phyloP scores from a whole-genome alignment of 306 rosid genomes.

The Prunus campanulata region DNA sequence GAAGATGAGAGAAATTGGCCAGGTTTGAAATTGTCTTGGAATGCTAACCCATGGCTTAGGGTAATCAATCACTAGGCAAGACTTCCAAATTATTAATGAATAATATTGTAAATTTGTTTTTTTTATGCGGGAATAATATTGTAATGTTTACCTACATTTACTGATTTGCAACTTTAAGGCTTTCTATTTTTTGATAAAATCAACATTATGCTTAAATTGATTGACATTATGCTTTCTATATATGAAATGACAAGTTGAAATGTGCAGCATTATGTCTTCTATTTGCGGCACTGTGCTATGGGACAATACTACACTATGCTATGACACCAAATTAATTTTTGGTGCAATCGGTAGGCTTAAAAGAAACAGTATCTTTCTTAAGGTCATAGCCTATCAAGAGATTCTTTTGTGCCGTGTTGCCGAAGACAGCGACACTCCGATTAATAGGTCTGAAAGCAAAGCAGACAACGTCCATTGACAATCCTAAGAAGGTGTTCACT shows the following conservation, averaged over 20 bases:
- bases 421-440: background rate
- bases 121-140: too few species aligned
- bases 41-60: background rate
- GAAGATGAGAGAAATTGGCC: background rate
- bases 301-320: too few species aligned
- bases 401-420: constrained; percentile 39
- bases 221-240: too few species aligned
- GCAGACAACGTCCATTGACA: constrained; percentile 5
- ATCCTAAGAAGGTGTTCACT: background rate
- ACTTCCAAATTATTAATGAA: background rate
- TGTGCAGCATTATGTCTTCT: too few species aligned
- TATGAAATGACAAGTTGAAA: too few species aligned
- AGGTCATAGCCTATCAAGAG: constrained; percentile 43
- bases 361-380: constrained; percentile 13
- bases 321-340: background rate
- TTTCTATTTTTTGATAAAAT: background rate
- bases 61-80: background rate
- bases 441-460: background rate
- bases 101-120: too few species aligned
- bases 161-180: too few species aligned
- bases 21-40: background rate
- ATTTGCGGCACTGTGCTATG: too few species aligned
- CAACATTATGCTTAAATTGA: background rate
- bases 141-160: too few species aligned
- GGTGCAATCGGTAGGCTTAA: constrained; percentile 37